Conservation (phyloP, 352 stramenopile species). For the Pythium aquatile region DNA sequence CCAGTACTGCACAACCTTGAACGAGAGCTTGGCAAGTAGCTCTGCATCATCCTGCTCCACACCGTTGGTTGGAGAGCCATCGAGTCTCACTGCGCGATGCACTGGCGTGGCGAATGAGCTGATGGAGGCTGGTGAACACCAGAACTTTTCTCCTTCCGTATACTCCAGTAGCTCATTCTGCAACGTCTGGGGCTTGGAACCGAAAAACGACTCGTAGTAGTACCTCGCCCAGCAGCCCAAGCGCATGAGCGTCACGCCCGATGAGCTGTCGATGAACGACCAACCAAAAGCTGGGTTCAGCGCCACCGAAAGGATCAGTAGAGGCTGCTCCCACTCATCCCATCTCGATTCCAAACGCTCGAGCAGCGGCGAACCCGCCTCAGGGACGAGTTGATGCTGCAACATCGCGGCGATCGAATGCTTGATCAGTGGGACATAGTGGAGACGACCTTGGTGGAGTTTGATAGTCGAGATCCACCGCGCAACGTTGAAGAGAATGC, state of each 20-base stretch:
- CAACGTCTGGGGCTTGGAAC: conserved; percentile 14
- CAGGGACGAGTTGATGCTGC: conserved; percentile 20
- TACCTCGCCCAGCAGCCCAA: conserved; percentile 28
- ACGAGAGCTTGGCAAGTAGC: conserved; percentile 17
- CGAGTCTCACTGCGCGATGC: not conserved
- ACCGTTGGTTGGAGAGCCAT: not conserved
- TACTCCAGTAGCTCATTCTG: conserved; percentile 28
- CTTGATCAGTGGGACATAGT: conserved; percentile 21
- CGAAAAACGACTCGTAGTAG: conserved; percentile 29
- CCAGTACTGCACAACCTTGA: conserved; percentile 28
- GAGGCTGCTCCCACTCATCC: conserved; percentile 28
- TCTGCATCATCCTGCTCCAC: conserved; percentile 14
- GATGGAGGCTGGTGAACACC: conserved; percentile 25
- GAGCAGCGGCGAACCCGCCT: conserved; percentile 15
- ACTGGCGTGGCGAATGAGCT: conserved; percentile 17
- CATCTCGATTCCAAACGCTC: conserved; percentile 23
- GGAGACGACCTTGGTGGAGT: conserved; percentile 18
- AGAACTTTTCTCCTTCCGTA: conserved; percentile 30
- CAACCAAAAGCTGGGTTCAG: conserved; percentile 28
- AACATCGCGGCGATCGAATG: conserved; percentile 21
- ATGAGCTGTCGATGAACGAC: conserved; percentile 21
- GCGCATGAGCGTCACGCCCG: conserved; percentile 24
- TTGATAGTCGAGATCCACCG: conserved; percentile 23
- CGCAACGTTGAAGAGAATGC: conserved; percentile 17
- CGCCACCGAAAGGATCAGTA: conserved; percentile 21